These are phyloP conservation scores for Agroathelia rolfsii DNA, from an alignment of 1,284 basidiomycete species.

Conservation along the genomic window DNA sequence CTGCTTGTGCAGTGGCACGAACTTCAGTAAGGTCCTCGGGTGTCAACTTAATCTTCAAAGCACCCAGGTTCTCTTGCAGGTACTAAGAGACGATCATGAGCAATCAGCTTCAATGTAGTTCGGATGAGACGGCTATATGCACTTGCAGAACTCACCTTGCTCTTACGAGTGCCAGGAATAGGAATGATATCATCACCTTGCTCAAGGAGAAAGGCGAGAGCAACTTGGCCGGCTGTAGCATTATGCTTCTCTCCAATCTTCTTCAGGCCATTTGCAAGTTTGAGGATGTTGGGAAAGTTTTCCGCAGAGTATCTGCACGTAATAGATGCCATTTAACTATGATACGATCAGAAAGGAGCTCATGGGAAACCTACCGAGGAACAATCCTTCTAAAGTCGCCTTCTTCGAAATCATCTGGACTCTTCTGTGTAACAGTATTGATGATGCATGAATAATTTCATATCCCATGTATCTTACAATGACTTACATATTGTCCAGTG, in stretches of 20 bases:
- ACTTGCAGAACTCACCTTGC: too few relatives aligned
- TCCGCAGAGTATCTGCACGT: conserved; percentile 21
- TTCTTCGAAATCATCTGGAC: conserved; percentile 38
- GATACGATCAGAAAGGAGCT: neutral
- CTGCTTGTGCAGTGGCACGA: too few relatives aligned
- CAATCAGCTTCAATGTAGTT: too few relatives aligned
- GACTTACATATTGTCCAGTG: conserved; percentile 39
- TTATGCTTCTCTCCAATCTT: conserved; percentile 24
- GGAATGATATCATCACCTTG: conserved; percentile 31
- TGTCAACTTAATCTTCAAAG: too few relatives aligned
- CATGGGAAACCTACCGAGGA: conserved; percentile 23
- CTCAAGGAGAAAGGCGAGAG: conserved; percentile 39
- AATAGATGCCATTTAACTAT: too few relatives aligned
- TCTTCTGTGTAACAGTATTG: conserved; percentile 30
- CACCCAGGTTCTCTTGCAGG: too few relatives aligned
- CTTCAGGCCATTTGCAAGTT: conserved; percentile 27
- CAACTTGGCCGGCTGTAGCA: conserved; percentile 33
- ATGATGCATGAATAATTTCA: conserved; percentile 2
- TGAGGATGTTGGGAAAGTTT: conserved; percentile 37
- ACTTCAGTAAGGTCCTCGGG: too few relatives aligned
- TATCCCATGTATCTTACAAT: neutral
- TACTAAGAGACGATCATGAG: too few relatives aligned
- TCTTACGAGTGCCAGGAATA: conserved; percentile 33
- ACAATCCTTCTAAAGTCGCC: conserved; percentile 33
- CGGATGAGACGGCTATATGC: too few relatives aligned